Conservation (phyloP, 169 alveolate species). For the Plasmodium sp. region DNA sequence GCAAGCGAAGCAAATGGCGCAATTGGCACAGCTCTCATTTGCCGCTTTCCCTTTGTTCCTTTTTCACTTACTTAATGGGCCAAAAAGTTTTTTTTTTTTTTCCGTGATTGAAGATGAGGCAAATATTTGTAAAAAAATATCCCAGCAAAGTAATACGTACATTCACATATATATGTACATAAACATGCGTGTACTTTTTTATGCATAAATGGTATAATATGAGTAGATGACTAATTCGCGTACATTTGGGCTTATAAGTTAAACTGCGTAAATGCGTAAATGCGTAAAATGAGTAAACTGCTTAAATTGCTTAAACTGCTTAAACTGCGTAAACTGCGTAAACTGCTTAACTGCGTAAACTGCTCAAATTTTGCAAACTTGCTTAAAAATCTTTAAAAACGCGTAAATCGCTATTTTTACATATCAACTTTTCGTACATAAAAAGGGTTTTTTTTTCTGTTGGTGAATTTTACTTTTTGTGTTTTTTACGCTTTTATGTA, state of each 20-base stretch:
- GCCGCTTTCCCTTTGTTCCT: neutral
- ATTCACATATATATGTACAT: neutral
- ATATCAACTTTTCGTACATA: neutral
- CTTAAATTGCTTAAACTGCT: no score
- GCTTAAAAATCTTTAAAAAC: neutral
- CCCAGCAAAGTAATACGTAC: neutral
- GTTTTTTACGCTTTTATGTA: neutral
- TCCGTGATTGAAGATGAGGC: neutral
- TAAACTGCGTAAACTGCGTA: no score
- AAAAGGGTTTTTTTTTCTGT: neutral
- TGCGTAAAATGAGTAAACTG: no score
- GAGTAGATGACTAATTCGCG: neutral
- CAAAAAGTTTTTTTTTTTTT: neutral
- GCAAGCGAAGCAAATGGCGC: neutral
- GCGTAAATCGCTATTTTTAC: neutral
- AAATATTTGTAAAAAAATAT: neutral
- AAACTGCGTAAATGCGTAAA: no score
- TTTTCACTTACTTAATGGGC: constrained; percentile 15
- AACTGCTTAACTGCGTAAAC: neutral
- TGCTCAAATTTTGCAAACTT: neutral
- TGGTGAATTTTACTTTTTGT: neutral
- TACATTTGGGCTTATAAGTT: neutral
- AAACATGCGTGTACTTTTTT: neutral
- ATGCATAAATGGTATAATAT: neutral
- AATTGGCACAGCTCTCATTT: neutral